Conservation (phyloP, 495 filamentous ascomycete species). For the Aspergillus affinis region DNA sequence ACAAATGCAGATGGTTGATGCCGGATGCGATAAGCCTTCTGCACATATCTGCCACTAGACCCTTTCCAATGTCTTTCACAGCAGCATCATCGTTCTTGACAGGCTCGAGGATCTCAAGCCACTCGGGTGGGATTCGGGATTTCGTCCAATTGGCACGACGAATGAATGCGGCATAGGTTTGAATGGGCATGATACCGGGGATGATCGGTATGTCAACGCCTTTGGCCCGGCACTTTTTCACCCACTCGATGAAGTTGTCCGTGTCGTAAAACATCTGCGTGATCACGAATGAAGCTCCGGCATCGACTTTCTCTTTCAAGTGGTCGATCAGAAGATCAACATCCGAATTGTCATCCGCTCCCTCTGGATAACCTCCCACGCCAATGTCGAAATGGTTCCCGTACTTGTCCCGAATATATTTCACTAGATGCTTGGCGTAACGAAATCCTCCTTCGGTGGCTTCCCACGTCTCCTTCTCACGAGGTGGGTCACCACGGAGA, state of each 20-base stretch:
- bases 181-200: conserved; percentile 98
- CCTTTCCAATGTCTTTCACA: conserved; percentile 87
- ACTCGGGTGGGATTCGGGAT: conserved; percentile 73
- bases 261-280: conserved; percentile 99
- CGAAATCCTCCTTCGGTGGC: conserved; percentile 80
- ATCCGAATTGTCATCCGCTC: conserved; percentile 88
- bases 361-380: conserved; percentile 96
- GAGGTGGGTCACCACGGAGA: conserved; percentile 88
- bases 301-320: conserved; percentile 96
- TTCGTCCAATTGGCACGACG: conserved; percentile 88
- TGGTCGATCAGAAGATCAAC: conserved; percentile 84
- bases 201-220: conserved; percentile 91
- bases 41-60: conserved; percentile 90
- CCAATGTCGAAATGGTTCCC: conserved; percentile 97
- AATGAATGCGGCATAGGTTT: conserved; percentile 88
- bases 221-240: conserved; percentile 74
- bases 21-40: conserved; percentile 75
- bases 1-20: conserved; percentile 90
- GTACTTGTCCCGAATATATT: conserved; percentile 85
- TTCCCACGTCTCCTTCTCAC: conserved; percentile 93
- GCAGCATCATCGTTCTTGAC: conserved; percentile 95
- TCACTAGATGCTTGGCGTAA: conserved; percentile 92
- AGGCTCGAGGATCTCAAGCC: conserved; percentile 81
- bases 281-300: conserved; percentile 87
- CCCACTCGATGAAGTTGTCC: conserved; percentile 91